Evolutionary conservation across 768 basidiomycete species (phyloP).

Genomic region (Suillus hirtellus): DNA sequence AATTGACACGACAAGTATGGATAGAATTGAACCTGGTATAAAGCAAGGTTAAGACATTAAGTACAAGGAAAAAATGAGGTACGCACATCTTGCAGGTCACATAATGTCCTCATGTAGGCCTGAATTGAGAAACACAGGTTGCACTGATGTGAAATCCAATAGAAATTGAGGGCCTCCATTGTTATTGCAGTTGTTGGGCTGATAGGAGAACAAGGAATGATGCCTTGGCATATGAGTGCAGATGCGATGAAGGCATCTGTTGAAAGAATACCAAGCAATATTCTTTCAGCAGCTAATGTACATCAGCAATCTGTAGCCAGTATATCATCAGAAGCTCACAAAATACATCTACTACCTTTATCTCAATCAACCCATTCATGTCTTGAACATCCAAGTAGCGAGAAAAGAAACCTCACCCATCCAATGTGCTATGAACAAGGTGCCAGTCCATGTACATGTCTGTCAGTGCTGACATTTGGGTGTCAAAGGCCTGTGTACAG

Average conservation of each 20-base stretch:
- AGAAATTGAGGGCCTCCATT: constrained; percentile 13
- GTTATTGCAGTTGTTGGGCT: constrained; percentile 8
- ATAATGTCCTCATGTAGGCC: constrained; percentile 20
- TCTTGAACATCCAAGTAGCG: not conserved
- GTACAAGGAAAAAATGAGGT: too few relatives aligned
- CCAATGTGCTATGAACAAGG: not conserved
- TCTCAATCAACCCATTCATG: not conserved
- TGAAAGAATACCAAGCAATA: not conserved
- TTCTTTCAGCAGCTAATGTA: constrained; percentile 3
- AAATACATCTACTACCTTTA: constrained; percentile 8
- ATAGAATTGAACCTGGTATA: too few relatives aligned
- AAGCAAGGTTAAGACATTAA: too few relatives aligned
- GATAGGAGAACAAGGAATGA: constrained; percentile 13
- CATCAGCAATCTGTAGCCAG: not conserved
- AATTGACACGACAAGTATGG: too few relatives aligned
- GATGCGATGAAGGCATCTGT: constrained; percentile 5
- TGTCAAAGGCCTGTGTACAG: not conserved
- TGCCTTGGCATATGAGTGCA: constrained; percentile 10
- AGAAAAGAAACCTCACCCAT: not conserved
- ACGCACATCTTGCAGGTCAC: constrained; percentile 20
- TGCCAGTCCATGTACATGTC: constrained; percentile 5
- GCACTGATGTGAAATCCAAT: constrained; percentile 9
- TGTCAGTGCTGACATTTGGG: not conserved
- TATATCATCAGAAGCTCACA: not conserved
- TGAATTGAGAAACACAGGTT: constrained; percentile 24